These are phyloP conservation scores for Alternaria brassicae DNA, from an alignment of 2,329 filamentous ascomycete species.

Conservation along the genomic window DNA sequence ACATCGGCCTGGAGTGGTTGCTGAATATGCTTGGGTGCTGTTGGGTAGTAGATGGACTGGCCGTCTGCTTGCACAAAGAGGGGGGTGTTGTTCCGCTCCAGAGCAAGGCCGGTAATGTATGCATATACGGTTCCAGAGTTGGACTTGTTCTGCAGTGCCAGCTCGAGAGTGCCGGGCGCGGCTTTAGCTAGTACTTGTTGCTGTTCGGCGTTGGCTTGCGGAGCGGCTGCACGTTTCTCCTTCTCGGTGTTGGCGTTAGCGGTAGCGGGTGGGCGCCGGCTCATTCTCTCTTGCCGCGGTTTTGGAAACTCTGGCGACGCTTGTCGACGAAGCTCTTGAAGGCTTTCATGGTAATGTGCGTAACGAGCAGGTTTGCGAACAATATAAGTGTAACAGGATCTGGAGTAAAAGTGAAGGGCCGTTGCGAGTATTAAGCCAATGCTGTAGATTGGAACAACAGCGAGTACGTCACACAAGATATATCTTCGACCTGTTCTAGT, in stretches of 20 bases:
- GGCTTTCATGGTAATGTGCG: constrained; percentile 28
- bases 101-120: constrained; percentile 72
- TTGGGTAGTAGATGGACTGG: constrained; percentile 68
- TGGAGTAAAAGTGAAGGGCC: neutral
- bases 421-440: neutral
- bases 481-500: constrained; percentile 27
- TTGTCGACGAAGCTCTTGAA: constrained; percentile 39
- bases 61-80: constrained; percentile 72
- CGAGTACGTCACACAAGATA: constrained; percentile 15
- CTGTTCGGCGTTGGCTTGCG: constrained; percentile 21
- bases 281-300: constrained; percentile 8
- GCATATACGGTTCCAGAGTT: constrained; percentile 67
- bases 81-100: constrained; percentile 65
- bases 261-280: neutral
- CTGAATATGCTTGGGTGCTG: constrained; percentile 61
- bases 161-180: constrained; percentile 58
- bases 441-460: neutral
- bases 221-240: constrained; percentile 18
- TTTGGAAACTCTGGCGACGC: constrained; percentile 28
- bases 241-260: constrained; percentile 7
- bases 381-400: neutral
- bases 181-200: constrained; percentile 37
- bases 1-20: constrained; percentile 64
- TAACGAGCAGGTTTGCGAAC: neutral
- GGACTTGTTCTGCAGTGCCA: constrained; percentile 72